Percentiles rank a stretch among this genome's conserved stretches.
Conservation (phyloP, 768 basidiomycete genomes). For the Cystofilobasidium ferigula region DNA sequence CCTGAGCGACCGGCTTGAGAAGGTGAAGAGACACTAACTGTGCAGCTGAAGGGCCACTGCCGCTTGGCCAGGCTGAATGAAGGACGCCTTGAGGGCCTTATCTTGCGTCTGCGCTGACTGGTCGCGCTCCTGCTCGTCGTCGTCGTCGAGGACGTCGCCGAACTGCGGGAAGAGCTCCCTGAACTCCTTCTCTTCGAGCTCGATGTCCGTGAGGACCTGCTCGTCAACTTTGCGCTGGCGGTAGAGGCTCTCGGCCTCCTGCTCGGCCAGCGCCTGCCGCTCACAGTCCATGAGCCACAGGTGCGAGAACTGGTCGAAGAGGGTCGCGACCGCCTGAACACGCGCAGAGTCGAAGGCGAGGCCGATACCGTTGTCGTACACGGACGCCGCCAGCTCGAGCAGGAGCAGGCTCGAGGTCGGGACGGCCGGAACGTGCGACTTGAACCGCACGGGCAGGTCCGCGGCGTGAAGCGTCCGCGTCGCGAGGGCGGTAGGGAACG, state of each 20-base stretch:
- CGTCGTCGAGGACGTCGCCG: conserved; percentile 43
- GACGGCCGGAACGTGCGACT: conserved; percentile 16
- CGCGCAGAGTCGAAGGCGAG: conserved; percentile 34
- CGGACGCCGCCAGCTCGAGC: conserved; percentile 27
- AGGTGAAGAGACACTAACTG: conserved; percentile 2
- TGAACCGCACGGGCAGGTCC: conserved; percentile 22
- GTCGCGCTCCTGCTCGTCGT: conserved; percentile 6
- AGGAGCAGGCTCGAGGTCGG: conserved; percentile 26
- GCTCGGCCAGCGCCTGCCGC: conserved; percentile 53
- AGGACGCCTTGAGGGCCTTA: conserved; percentile 7
- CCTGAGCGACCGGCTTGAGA: background rate
- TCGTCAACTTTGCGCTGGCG: conserved; percentile 51
- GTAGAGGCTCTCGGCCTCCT: conserved; percentile 64
- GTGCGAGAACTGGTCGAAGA: conserved; percentile 60
- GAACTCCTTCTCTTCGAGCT: conserved; percentile 75
- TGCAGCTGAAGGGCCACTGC: conserved; percentile 24
- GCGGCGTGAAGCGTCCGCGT: conserved; percentile 21
- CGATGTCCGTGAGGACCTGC: conserved; percentile 53
- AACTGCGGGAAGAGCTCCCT: conserved; percentile 73
- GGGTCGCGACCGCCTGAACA: conserved; percentile 42
- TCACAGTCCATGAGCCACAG: conserved; percentile 75
- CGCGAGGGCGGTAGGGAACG: conserved; percentile 29
- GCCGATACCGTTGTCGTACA: conserved; percentile 44
- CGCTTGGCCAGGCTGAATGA: conserved; percentile 26
- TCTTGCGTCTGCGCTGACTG: background rate